Conservation (phyloP, 176 grass and related monocot species). For the Oryza meyeriana region DNA sequence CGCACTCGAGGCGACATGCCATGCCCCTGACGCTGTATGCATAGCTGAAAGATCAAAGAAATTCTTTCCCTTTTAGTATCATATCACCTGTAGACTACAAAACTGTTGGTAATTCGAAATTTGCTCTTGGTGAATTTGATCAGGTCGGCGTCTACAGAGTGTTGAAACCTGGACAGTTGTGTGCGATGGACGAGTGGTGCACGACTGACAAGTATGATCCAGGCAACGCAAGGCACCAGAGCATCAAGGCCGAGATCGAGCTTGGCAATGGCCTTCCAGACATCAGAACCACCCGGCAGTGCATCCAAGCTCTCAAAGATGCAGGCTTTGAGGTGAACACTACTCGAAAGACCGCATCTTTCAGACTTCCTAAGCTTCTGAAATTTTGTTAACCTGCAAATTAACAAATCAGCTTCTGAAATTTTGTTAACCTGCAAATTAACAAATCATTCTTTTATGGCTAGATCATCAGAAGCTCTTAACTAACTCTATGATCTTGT, state of each 20-base stretch:
- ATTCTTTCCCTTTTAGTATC: not conserved
- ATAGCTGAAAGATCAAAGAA: not conserved
- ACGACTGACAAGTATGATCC: conserved; percentile 32
- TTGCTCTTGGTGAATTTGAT: too few species aligned
- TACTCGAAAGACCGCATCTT: too few species aligned
- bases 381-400: too few species aligned
- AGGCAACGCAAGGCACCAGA: conserved; percentile 20
- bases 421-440: too few species aligned
- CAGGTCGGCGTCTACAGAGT: conserved; percentile 40
- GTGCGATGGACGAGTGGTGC: conserved; percentile 40
- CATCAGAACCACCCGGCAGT: conserved; percentile 32
- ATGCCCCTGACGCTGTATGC: conserved; percentile 54
- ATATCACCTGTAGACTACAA: too few species aligned
- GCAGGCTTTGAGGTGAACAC: conserved; percentile 36
- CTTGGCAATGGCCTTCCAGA: conserved; percentile 43
- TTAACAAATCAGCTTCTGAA: too few species aligned
- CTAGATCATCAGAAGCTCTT: too few species aligned
- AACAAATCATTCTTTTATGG: too few species aligned
- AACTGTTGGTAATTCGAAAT: too few species aligned
- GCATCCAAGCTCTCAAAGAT: conserved; percentile 37
- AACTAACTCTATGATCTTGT: too few species aligned
- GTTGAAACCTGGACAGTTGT: conserved; percentile 31
- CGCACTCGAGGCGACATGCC: conserved; percentile 65
- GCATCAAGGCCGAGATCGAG: conserved; percentile 36
- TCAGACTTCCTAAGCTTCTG: too few species aligned